phyloP scores from a whole-genome alignment of 129 eudicot species.

The Glebionis coronaria region DNA sequence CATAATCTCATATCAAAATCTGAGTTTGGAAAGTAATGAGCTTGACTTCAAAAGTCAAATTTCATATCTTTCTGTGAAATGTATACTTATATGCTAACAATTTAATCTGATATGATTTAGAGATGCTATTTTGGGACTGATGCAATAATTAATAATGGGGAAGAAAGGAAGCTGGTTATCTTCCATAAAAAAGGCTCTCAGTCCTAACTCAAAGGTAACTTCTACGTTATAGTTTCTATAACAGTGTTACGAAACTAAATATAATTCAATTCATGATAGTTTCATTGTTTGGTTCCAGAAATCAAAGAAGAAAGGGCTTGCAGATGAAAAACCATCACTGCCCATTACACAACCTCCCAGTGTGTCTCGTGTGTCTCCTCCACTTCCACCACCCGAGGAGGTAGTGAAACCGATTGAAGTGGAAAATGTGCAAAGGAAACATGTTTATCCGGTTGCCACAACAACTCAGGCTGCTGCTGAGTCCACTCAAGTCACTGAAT shows the following conservation, averaged over 20 bases:
- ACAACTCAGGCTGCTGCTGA: conserved; percentile 54
- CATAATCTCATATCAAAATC: neutral
- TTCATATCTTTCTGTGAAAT: neutral
- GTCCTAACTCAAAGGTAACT: conserved; percentile 55
- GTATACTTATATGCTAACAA: neutral
- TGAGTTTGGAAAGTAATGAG: neutral
- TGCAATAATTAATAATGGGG: conserved; percentile 53
- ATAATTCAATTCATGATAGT: neutral
- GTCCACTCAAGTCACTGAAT: conserved; percentile 35
- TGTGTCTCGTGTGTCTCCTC: conserved; percentile 39
- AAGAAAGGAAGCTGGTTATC: conserved; percentile 86
- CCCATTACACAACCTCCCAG: conserved; percentile 27
- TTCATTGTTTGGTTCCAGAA: conserved; percentile 41
- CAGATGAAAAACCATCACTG: conserved; percentile 39
- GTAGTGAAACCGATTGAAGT: conserved; percentile 49
- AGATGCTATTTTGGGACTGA: conserved; percentile 35
- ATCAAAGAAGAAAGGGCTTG: conserved; percentile 53
- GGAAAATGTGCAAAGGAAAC: conserved; percentile 52
- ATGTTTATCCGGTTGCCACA: conserved; percentile 44
- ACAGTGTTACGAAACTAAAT: conserved; percentile 1
- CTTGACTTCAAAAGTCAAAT: conserved; percentile 22
- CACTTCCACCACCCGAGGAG: conserved; percentile 39
- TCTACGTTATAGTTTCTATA: neutral
- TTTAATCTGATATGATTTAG: conserved; percentile 2
- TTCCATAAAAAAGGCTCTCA: conserved; percentile 77